These are phyloP conservation scores for Dimocarpus longan DNA, from an alignment of 345 rosid genomes.

Conservation along the genomic window DNA sequence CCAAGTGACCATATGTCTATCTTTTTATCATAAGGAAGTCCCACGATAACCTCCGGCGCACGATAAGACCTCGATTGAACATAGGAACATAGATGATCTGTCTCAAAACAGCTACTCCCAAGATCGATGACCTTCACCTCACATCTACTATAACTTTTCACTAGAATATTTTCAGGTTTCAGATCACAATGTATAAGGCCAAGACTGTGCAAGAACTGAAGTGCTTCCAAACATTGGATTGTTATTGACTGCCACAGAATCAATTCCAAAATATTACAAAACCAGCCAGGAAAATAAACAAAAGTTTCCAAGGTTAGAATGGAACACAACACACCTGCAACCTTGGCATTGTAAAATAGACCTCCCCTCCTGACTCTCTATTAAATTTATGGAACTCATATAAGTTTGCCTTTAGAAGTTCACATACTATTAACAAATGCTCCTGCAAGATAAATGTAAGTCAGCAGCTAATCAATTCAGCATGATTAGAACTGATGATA, in stretches of 20 bases:
- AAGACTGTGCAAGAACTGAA: slow-evolving; percentile 89
- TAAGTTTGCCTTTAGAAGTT: slow-evolving; percentile 96
- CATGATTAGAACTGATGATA: neutral
- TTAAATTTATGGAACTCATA: slow-evolving; percentile 98
- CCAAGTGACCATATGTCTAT: slow-evolving; percentile 99
- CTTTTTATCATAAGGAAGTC: slow-evolving; percentile 94
- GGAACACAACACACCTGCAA: slow-evolving; percentile 66
- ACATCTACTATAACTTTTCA: slow-evolving; percentile 97
- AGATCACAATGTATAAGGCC: slow-evolving; percentile 98
- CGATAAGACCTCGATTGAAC: slow-evolving; percentile 98
- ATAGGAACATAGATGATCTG: slow-evolving; percentile 96
- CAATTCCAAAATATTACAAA: slow-evolving; percentile 31
- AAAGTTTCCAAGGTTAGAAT: slow-evolving; percentile 21
- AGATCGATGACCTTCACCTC: slow-evolving; percentile 99
- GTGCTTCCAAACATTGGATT: slow-evolving; percentile 94
- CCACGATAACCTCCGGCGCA: slow-evolving; percentile 97
- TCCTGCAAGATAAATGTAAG: slow-evolving; percentile 55
- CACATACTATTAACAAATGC: slow-evolving; percentile 97
- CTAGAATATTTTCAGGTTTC: slow-evolving; percentile 94
- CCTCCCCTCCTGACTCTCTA: slow-evolving; percentile 98
- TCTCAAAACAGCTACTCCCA: slow-evolving; percentile 99
- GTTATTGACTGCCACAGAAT: slow-evolving; percentile 85
- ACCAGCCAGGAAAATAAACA: slow-evolving; percentile 15
- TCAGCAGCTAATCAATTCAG: slow-evolving; percentile 18
- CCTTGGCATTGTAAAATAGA: slow-evolving; percentile 98